A percentile compares a stretch with the other conserved stretches of the same genome.
phyloP scores from a whole-genome alignment of 2,329 filamentous ascomycete genomes.

The Zarea fungicola region DNA sequence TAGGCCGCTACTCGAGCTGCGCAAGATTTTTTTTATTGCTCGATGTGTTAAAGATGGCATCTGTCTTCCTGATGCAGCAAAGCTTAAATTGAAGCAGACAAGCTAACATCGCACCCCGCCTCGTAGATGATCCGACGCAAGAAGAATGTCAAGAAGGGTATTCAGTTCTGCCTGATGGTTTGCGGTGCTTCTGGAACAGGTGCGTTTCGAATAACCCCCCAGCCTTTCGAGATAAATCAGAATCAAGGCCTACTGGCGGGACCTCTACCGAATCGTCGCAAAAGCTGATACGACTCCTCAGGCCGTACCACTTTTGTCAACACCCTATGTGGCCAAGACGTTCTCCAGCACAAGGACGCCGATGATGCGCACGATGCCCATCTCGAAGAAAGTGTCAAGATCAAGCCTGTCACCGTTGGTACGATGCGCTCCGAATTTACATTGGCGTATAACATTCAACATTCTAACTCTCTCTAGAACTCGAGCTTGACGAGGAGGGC shows the following conservation, averaged over 20 bases:
- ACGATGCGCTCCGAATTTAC: constrained; percentile 22
- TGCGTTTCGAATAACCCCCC: constrained; percentile 55
- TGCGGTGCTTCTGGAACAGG: constrained; percentile 98
- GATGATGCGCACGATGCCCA: constrained; percentile 87
- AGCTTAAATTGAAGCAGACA: not conserved
- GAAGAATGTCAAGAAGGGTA: constrained; percentile 99
- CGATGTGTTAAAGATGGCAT: too few species aligned
- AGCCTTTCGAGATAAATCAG: too few species aligned
- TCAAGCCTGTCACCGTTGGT: constrained; percentile 98
- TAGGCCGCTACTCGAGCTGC: not conserved
- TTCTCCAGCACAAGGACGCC: constrained; percentile 84
- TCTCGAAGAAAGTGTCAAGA: constrained; percentile 93
- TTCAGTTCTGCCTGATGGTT: constrained; percentile 99
- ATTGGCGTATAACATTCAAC: constrained; percentile 18
- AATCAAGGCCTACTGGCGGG: not conserved
- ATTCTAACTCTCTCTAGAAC: constrained; percentile 50
- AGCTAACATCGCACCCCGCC: constrained; percentile 11
- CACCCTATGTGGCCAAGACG: constrained; percentile 93
- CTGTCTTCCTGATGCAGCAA: not conserved
- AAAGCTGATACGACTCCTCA: constrained; percentile 31
- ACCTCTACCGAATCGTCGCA: not conserved
- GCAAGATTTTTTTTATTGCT: not conserved
- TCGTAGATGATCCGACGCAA: constrained; percentile 97
- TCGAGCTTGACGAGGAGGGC: constrained; percentile 96
- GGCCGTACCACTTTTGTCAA: constrained; percentile 99